phyloP scores from a whole-genome alignment of 495 filamentous ascomycete genomes.

The Hypoxylon perforatum region DNA sequence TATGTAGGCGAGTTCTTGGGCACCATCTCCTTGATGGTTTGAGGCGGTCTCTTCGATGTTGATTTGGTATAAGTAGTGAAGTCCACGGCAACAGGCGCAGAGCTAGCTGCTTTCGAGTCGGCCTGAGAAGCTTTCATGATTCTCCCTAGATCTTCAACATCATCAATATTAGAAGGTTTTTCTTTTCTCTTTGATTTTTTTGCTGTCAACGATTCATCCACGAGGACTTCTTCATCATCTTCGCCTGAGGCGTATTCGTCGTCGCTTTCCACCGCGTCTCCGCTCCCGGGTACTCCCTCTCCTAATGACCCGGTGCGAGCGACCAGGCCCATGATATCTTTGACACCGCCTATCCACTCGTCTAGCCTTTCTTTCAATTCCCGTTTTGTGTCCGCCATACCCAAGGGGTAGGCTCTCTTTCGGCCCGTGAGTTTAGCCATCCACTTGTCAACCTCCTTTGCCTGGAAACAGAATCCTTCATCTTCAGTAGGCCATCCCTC shows the following conservation, averaged over 20 bases:
- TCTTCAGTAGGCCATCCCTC: conserved; percentile 91
- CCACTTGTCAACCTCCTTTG: conserved; percentile 90
- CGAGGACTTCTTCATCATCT: conserved; percentile 68
- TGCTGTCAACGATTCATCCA: conserved; percentile 51
- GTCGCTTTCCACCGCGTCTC: conserved; percentile 84
- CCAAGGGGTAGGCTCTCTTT: conserved; percentile 83
- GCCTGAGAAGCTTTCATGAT: conserved; percentile 63
- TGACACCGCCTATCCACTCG: conserved; percentile 83
- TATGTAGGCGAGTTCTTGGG: conserved; percentile 89
- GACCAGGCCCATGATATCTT: conserved; percentile 73
- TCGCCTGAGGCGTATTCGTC: conserved; percentile 70
- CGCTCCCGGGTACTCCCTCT: conserved; percentile 83
- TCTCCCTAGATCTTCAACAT: conserved; percentile 86
- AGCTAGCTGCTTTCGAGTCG: conserved; percentile 45
- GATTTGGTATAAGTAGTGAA: conserved; percentile 76
- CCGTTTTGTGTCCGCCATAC: conserved; percentile 85
- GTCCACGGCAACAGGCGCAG: conserved; percentile 78
- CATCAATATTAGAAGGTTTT: conserved; percentile 64
- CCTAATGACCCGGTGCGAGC: conserved; percentile 72
- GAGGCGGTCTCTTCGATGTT: conserved; percentile 57
- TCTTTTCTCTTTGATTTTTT: conserved; percentile 48
- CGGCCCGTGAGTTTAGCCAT: conserved; percentile 88
- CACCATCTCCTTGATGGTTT: conserved; percentile 86
- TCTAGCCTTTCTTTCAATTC: conserved; percentile 71
- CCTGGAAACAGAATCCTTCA: conserved; percentile 92